These are phyloP conservation scores for Saussurea involucrata DNA, from an alignment of 129 eudicot species.

Conservation along the genomic window DNA sequence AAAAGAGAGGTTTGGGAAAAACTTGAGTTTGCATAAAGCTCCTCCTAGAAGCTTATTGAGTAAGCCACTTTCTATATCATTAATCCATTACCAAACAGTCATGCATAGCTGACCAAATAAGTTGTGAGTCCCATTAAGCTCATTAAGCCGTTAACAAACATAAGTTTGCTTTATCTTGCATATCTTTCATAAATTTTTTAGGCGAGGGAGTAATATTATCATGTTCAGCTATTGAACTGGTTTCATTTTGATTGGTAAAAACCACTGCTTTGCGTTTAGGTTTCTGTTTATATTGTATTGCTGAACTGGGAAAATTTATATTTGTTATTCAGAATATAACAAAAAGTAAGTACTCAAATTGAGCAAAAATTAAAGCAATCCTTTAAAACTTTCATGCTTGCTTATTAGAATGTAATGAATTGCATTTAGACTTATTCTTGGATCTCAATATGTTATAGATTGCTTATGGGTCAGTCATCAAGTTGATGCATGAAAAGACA, in stretches of 20 bases:
- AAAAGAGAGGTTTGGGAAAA: too few relatives aligned
- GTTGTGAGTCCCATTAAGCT: too few relatives aligned
- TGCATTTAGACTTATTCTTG: not conserved
- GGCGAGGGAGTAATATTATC: not conserved
- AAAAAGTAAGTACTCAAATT: not conserved
- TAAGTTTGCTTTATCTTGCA: not conserved
- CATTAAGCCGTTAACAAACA: too few relatives aligned
- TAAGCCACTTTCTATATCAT: too few relatives aligned
- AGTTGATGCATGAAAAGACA: constrained; percentile 95
- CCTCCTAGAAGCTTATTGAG: too few relatives aligned
- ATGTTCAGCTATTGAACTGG: not conserved
- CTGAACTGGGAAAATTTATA: not conserved
- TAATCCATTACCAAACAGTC: too few relatives aligned
- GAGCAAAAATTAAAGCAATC: not conserved
- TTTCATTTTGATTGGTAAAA: not conserved
- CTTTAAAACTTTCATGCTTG: not conserved
- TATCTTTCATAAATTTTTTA: not conserved
- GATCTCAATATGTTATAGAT: constrained; percentile 41
- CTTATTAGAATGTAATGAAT: not conserved
- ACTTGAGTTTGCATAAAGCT: too few relatives aligned
- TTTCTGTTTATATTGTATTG: not conserved
- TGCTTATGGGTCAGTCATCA: constrained; percentile 85
- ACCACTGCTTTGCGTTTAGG: not conserved
- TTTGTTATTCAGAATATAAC: not conserved
- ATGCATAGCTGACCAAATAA: too few relatives aligned